Evolutionary conservation across 352 stramenopile genomes (phyloP).

Genomic region (Globisporangium takayamanum): DNA sequence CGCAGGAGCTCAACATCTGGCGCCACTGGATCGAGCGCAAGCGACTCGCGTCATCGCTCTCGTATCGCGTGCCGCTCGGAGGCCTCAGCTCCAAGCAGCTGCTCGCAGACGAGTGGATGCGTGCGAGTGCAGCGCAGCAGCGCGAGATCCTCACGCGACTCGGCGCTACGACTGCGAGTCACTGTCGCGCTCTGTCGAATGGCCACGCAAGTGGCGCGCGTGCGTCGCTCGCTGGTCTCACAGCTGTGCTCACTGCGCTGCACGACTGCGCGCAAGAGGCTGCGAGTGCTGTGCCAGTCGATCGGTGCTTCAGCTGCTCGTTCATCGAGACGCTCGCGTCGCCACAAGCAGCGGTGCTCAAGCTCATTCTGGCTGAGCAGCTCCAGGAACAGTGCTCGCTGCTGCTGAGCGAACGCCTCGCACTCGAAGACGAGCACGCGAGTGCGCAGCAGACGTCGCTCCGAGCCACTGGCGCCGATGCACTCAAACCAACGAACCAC

Average conservation of each 20-base stretch:
- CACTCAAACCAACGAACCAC: conserved; percentile 23
- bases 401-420: conserved; percentile 53
- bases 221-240: conserved; percentile 5
- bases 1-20: conserved; percentile 71
- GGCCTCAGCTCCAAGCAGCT: conserved; percentile 48
- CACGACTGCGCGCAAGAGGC: not conserved
- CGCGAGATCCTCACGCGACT: conserved; percentile 10
- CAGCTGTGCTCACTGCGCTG: conserved; percentile 6
- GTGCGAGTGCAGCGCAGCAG: conserved; percentile 13
- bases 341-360: conserved; percentile 51
- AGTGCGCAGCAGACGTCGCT: not conserved
- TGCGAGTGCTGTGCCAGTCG: conserved; percentile 12
- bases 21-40: conserved; percentile 34
- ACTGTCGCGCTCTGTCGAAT: conserved; percentile 12
- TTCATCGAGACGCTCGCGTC: conserved; percentile 28
- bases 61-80: conserved; percentile 29
- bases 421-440: conserved; percentile 29
- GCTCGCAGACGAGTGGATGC: conserved; percentile 41
- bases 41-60: conserved; percentile 8
- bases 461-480: not conserved
- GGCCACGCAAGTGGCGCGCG: not conserved
- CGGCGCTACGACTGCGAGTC: conserved; percentile 7
- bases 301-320: conserved; percentile 36
- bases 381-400: conserved; percentile 65
- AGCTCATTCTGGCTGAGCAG: conserved; percentile 64